Evolutionary conservation across 1,284 basidiomycete genomes (phyloP), one percentile per base, ranked within the genome.

Genomic region (Fomes fomentarius): DNA sequence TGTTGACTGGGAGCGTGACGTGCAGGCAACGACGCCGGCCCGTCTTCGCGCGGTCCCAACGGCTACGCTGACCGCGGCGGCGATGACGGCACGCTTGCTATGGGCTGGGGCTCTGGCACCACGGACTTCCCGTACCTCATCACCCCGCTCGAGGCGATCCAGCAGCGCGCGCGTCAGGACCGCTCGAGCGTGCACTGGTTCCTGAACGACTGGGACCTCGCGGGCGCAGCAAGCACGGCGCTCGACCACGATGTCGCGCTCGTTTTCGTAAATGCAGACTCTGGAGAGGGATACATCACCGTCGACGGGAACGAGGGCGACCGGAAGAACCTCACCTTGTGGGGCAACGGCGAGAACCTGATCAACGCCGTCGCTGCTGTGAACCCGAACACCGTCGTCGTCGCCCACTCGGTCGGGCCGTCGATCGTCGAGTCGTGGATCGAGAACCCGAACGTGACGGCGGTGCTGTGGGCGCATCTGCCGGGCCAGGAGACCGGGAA

Each of bases 401-500:
- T 95, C 31, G 79, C 89, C 21, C 87, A 95, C 71, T 84, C 84
- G 8, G 89, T 91, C 48, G 91, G 91, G 0, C 85, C 89, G 0
- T 72, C 91, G 26, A 83, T 86, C 54, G 61, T 93, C 38, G 90
- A 93, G 69, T 70, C 79, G 0, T 93, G 91, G 91, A 85, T 91
- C 57, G 85, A 93, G 1, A 79, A 89, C 69, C 83, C 84, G 44
- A 90, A 90, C 62, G 79, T 93, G 55, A 91, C 88, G 9, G 90
- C 82, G 0, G 81, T 78, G 35, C 64, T 89, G 2, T 87, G 84
- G 81, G 87, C 87, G n/a, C 81, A 84, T 9, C 63, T 85, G 2
- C 81, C 84, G 11, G 93, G 93, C 12, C 82, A 88, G 63, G 92
- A 94, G 72, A 80, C 82, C 1, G 93, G 93, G 0, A 91, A 91